These are phyloP conservation scores for Suillus tomentosus DNA, from an alignment of 768 basidiomycete species.

Conservation along the genomic window DNA sequence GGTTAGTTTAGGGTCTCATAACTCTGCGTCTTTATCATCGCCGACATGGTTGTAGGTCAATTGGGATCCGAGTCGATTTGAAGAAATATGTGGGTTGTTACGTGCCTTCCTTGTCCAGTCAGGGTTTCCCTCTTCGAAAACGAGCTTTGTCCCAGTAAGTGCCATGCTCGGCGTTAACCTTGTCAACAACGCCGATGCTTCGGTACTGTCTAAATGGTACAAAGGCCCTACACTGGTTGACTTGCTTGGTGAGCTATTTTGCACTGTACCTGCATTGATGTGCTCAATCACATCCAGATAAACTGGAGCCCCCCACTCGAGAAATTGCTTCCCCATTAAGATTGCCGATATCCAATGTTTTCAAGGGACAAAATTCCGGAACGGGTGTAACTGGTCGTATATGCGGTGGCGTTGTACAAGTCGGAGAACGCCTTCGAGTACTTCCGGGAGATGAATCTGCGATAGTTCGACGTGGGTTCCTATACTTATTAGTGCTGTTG, in stretches of 20 bases:
- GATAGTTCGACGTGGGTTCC: conserved; percentile 63
- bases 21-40: conserved; percentile 2
- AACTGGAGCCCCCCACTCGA: conserved; percentile 76
- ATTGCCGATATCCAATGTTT: conserved; percentile 93
- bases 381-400: conserved; percentile 82
- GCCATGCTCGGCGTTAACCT: conserved; percentile 92
- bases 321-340: conserved; percentile 78
- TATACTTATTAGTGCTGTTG: not conserved
- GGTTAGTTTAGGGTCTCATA: conserved; percentile 42
- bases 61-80: conserved; percentile 83
- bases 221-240: conserved; percentile 83
- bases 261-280: not conserved
- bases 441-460: conserved; percentile 92
- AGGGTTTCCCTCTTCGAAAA: conserved; percentile 80
- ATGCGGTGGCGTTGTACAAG: conserved; percentile 86
- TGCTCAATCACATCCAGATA: conserved; percentile 49
- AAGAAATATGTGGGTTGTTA: conserved; percentile 76
- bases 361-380: conserved; percentile 82
- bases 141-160: conserved; percentile 83
- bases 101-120: conserved; percentile 84
- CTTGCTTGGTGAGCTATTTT: conserved; percentile 59
- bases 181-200: conserved; percentile 48
- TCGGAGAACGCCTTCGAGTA: conserved; percentile 84
- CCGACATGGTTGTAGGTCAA: conserved; percentile 58
- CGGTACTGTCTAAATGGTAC: conserved; percentile 72